A percentile compares a stretch with the other conserved stretches of the same genome.
These are phyloP conservation scores for Cercospora sp. DNA, from an alignment of 2,329 filamentous ascomycete species.

Conservation along the genomic window DNA sequence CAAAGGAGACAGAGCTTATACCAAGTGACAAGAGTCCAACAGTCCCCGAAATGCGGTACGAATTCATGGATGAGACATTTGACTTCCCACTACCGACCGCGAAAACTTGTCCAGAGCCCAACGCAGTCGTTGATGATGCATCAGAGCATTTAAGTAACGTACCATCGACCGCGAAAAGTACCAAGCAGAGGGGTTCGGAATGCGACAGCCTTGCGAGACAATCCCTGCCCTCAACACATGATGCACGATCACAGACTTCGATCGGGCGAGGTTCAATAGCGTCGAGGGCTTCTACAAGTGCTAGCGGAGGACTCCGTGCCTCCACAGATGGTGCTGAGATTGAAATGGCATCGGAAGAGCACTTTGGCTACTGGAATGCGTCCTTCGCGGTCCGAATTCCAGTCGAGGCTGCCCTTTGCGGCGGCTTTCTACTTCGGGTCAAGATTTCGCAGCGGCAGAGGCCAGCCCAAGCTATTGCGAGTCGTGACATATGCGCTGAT, in stretches of 20 bases:
- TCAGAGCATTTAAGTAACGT: not conserved
- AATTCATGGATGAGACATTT: conserved; percentile 11
- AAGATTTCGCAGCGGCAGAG: conserved; percentile 5
- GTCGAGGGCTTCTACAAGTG: not conserved
- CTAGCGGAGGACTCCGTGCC: not conserved
- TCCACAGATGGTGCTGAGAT: conserved; percentile 16
- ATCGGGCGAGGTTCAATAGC: not conserved
- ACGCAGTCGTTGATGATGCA: not conserved
- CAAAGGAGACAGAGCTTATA: not conserved
- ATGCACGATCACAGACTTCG: not conserved
- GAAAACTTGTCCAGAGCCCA: not conserved
- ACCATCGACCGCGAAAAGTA: not conserved
- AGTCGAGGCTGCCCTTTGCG: conserved; percentile 19
- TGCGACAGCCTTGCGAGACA: not conserved
- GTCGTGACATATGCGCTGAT: not conserved
- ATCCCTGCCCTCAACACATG: not conserved
- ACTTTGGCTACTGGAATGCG: conserved; percentile 23
- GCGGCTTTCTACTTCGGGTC: conserved; percentile 15
- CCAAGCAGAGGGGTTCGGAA: not conserved
- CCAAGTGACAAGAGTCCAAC: not conserved
- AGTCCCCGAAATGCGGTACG: conserved; percentile 4
- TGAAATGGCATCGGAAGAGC: conserved; percentile 21
- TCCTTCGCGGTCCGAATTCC: conserved; percentile 16
- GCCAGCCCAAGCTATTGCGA: not conserved
- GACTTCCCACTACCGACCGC: conserved; percentile 13